phyloP scores from a whole-genome alignment of 2,329 filamentous ascomycete genomes.

The Curvularia spicifera region DNA sequence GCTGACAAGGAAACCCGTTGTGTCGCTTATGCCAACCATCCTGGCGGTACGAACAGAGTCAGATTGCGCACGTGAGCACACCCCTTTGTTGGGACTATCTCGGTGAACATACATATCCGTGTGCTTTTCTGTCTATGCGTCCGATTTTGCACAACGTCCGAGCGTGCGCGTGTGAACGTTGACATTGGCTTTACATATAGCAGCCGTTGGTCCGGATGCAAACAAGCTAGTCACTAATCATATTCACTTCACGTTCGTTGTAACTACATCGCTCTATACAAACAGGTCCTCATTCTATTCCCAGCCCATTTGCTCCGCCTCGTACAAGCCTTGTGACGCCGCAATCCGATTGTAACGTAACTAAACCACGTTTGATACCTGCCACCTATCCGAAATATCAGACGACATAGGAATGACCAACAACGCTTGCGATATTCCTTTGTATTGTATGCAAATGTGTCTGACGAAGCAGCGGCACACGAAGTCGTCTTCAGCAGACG shows the following conservation, averaged over 20 bases:
- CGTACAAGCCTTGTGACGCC: neutral
- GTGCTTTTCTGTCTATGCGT: slow-evolving; percentile 3
- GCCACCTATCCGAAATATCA: neutral
- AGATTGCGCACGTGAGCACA: neutral
- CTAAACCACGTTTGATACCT: neutral
- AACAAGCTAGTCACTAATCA: neutral
- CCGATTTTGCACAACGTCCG: slow-evolving; percentile 2
- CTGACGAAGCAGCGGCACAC: neutral
- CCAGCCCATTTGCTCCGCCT: neutral
- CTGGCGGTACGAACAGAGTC: neutral
- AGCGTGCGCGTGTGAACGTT: slow-evolving; percentile 4
- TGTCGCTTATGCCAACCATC: neutral
- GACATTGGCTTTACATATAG: slow-evolving; percentile 5
- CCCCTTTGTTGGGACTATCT: slow-evolving; percentile 2
- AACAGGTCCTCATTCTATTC: neutral
- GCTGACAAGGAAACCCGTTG: slow-evolving; percentile 4
- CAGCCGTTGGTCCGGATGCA: neutral
- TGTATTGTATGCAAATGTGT: neutral
- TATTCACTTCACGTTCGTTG: slow-evolving; percentile 1
- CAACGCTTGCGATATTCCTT: neutral
- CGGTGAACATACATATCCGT: neutral
- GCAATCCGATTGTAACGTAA: neutral
- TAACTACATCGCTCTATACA: neutral
- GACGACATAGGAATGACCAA: neutral
- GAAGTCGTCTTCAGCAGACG: neutral